Evolutionary conservation across 495 filamentous ascomycete genomes (phyloP).

Genomic region (Daldinia bambusicola): DNA sequence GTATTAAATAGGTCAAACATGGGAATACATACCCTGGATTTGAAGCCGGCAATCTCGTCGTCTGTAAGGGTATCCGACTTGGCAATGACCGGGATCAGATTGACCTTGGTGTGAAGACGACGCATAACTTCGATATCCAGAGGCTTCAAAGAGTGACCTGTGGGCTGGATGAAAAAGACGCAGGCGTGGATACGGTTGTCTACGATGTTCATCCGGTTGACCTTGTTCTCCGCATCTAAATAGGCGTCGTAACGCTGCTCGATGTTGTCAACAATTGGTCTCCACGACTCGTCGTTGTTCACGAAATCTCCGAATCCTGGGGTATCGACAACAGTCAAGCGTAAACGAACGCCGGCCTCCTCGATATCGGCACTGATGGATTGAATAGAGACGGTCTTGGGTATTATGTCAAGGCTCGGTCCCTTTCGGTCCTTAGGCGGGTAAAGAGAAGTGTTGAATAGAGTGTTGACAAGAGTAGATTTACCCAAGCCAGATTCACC

Average conservation of each 20-base stretch:
- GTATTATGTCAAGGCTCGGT: constrained; percentile 95
- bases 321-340: constrained; percentile 96
- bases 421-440: constrained; percentile 97
- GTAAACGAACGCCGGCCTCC: constrained; percentile 97
- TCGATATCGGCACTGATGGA: constrained; percentile 99
- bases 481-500: constrained; percentile 99
- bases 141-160: constrained; percentile 98
- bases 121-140: constrained; percentile 99
- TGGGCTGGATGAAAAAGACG: constrained; percentile 99
- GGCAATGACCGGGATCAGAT: constrained; percentile 98
- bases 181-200: constrained; percentile 99
- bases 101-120: constrained; percentile 99
- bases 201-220: constrained; percentile 99
- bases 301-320: constrained; percentile 99
- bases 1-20: constrained; percentile 18
- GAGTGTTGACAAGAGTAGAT: constrained; percentile 97
- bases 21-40: constrained; percentile 79
- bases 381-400: constrained; percentile 98
- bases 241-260: constrained; percentile 98
- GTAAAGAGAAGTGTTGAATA: constrained; percentile 99
- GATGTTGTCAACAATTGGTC: constrained; percentile 98
- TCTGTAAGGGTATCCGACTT: constrained; percentile 98
- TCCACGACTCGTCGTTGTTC: constrained; percentile 99
- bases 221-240: constrained; percentile 99
- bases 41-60: constrained; percentile 93